Evolutionary conservation across 2,329 filamentous ascomycete species (phyloP).

Genomic region (Phyllosticta citrichinensis): DNA sequence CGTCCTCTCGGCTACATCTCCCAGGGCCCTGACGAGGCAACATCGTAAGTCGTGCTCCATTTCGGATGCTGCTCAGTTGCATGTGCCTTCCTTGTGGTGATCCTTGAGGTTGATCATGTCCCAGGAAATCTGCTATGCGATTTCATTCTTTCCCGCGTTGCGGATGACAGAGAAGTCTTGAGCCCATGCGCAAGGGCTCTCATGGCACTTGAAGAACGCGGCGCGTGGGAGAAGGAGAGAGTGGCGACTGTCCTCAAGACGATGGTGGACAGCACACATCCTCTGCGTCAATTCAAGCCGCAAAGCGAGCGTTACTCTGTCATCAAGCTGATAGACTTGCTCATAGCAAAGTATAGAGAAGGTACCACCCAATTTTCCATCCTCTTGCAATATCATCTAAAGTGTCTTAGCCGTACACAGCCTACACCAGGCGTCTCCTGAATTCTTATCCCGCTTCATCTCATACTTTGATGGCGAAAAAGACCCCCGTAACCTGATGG

Average conservation of each 20-base stretch:
- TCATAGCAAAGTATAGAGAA: conserved; percentile 52
- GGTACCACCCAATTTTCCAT: conserved; percentile 25
- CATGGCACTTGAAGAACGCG: conserved; percentile 47
- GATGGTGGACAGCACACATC: conserved; percentile 42
- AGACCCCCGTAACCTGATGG: conserved; percentile 59
- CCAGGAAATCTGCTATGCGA: conserved; percentile 48
- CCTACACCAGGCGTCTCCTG: conserved; percentile 41
- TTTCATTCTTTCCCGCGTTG: conserved; percentile 55
- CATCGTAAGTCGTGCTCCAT: conserved; percentile 34
- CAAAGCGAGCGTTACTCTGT: conserved; percentile 52
- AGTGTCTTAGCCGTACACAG: conserved; percentile 36
- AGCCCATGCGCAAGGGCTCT: conserved; percentile 51
- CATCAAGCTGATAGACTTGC: conserved; percentile 49
- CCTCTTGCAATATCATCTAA: background rate
- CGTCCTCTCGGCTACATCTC: conserved; percentile 40
- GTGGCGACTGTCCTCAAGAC: conserved; percentile 44
- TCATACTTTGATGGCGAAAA: conserved; percentile 59
- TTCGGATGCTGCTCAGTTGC: background rate
- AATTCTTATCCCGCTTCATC: conserved; percentile 52
- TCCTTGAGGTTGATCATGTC: conserved; percentile 14
- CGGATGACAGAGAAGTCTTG: conserved; percentile 43
- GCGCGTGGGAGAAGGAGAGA: conserved; percentile 50
- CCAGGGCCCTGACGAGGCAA: conserved; percentile 48
- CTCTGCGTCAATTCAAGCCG: conserved; percentile 52
- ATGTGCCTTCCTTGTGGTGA: background rate